Conservation (phyloP, 305 asterid species). For the Fraxinus ornus region DNA sequence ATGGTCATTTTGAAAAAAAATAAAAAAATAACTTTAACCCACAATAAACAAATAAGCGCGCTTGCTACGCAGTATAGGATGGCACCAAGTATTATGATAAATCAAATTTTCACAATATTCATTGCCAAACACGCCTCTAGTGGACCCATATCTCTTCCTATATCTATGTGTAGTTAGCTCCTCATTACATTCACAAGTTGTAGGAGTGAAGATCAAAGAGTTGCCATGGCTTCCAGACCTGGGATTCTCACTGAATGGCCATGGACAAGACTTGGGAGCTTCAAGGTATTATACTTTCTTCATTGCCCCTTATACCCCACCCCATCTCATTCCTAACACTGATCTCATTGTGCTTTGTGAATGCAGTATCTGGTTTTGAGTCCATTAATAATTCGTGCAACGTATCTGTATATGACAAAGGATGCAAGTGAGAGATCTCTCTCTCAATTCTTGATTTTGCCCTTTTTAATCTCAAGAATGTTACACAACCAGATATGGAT, state of each 20-base stretch:
- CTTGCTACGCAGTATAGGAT: not conserved
- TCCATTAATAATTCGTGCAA: slow-evolving; percentile 23
- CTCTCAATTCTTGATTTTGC: not conserved
- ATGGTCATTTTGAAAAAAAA: not conserved
- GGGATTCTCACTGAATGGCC: slow-evolving; percentile 77
- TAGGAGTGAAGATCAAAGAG: not conserved
- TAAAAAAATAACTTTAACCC: not conserved
- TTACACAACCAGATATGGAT: slow-evolving; percentile 27
- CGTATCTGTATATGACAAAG: slow-evolving; percentile 15
- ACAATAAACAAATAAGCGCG: not conserved
- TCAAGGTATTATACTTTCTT: slow-evolving; percentile 41
- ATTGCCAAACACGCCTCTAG: not conserved
- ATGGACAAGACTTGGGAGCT: slow-evolving; percentile 66
- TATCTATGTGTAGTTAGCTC: not conserved
- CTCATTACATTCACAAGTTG: not conserved
- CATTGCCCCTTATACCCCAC: not conserved
- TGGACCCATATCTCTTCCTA: not conserved
- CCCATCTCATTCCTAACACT: not conserved
- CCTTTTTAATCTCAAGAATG: not conserved
- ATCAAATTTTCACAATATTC: not conserved
- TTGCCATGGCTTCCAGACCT: slow-evolving; percentile 65
- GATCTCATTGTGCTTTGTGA: not conserved
- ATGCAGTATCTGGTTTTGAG: slow-evolving; percentile 33
- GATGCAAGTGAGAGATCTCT: slow-evolving; percentile 18
- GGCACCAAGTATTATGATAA: not conserved